phyloP scores from a whole-genome alignment of 2,329 filamentous ascomycete genomes.

The Cercospora sp. region DNA sequence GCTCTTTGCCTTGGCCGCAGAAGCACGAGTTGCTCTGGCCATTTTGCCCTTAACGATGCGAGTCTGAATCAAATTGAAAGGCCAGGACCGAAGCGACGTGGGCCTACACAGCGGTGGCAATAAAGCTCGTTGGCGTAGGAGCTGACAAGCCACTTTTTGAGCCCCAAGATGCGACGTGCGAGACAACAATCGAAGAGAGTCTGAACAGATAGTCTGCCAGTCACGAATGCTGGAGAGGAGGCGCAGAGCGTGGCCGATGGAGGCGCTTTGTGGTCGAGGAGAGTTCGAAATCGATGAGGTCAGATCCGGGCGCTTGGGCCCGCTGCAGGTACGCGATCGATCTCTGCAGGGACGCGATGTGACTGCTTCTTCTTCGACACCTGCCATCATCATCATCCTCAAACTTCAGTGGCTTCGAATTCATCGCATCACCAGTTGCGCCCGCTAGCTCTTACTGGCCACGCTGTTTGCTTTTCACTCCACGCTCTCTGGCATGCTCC shows the following conservation, averaged over 20 bases:
- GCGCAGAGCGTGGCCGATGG: neutral
- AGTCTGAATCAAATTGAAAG: no score
- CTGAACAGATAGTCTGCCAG: neutral
- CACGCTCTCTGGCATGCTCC: neutral
- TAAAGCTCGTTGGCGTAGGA: neutral
- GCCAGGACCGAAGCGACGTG: neutral
- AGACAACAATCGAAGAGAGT: no score
- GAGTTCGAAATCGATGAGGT: slow-evolving; percentile 5
- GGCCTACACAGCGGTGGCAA: neutral
- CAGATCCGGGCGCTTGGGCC: slow-evolving; percentile 2
- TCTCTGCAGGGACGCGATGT: slow-evolving; percentile 1
- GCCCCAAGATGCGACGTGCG: neutral
- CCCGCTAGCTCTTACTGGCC: neutral
- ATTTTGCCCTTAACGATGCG: slow-evolving; percentile 13
- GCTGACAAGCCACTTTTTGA: neutral
- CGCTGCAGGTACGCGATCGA: slow-evolving; percentile 5
- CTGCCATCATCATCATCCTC: neutral
- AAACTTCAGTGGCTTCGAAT: neutral
- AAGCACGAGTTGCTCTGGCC: slow-evolving; percentile 33
- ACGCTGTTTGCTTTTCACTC: neutral
- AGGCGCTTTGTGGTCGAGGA: neutral
- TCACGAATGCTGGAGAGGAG: neutral
- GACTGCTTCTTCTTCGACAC: slow-evolving; percentile 3
- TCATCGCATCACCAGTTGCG: neutral
- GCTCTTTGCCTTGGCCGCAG: slow-evolving; percentile 23